A percentile compares a stretch with the other conserved stretches of the same genome.
phyloP scores from a whole-genome alignment of 176 grass and related monocot species.

The Thalia dealbata region DNA sequence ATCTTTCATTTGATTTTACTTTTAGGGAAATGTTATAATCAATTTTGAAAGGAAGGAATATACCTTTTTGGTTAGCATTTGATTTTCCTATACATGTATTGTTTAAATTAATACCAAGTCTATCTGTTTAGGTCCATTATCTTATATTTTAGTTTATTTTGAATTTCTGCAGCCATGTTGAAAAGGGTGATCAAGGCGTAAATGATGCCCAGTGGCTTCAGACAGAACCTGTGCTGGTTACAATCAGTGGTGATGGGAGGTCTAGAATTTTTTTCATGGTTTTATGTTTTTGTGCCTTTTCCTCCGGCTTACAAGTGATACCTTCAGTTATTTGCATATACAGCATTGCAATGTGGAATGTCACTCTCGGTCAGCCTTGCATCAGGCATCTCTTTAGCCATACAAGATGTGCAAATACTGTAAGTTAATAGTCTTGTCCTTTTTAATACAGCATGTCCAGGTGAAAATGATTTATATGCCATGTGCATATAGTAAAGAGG shows the following conservation, averaged over 20 bases:
- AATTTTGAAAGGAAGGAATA: background rate
- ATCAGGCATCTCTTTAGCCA: slow-evolving; percentile 64
- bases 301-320: slow-evolving; percentile 8
- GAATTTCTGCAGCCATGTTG: slow-evolving; percentile 45
- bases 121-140: background rate
- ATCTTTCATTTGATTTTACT: no score
- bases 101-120: background rate
- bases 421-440: slow-evolving; percentile 39
- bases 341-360: slow-evolving; percentile 90
- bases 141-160: background rate
- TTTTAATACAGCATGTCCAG: background rate
- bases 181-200: slow-evolving; percentile 67
- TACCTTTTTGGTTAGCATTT: background rate
- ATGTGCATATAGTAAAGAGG: no score
- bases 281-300: slow-evolving; percentile 3
- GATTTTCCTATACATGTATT: background rate
- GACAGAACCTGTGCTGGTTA: slow-evolving; percentile 65
- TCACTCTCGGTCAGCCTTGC: slow-evolving; percentile 66
- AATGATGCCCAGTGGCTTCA: slow-evolving; percentile 76
- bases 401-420: slow-evolving; percentile 71
- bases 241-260: slow-evolving; percentile 78
- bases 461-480: background rate
- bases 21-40: no score
- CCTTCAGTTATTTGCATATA: slow-evolving; percentile 17
- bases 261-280: slow-evolving; percentile 21